phyloP scores from a whole-genome alignment of 106 monocot genomes.

The Vanilla planifolia region DNA sequence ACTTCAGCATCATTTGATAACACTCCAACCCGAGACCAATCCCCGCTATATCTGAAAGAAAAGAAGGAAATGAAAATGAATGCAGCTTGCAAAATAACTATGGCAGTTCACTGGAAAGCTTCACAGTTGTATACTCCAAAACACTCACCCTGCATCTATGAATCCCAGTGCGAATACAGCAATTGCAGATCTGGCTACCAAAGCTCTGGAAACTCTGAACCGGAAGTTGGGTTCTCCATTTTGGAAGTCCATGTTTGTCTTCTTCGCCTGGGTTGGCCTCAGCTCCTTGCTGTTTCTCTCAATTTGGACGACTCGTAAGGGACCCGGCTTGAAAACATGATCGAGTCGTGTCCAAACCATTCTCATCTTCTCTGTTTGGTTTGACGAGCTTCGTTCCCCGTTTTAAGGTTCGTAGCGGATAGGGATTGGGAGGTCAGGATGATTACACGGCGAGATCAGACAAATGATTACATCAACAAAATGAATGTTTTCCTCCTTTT shows the following conservation, averaged over 20 bases:
- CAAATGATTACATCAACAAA: too few species aligned
- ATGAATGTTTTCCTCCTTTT: too few species aligned
- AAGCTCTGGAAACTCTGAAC: background rate
- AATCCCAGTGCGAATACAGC: background rate
- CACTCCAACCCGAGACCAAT: conserved; percentile 70
- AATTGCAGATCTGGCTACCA: background rate
- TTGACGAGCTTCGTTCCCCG: too few species aligned
- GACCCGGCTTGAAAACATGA: too few species aligned
- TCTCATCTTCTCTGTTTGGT: too few species aligned
- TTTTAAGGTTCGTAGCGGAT: too few species aligned
- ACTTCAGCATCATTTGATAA: conserved; percentile 71
- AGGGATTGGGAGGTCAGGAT: too few species aligned
- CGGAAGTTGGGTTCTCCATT: background rate
- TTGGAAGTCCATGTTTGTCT: background rate
- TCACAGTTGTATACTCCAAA: background rate
- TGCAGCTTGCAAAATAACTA: too few species aligned
- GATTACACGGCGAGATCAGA: too few species aligned
- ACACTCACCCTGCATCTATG: background rate
- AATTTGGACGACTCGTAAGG: background rate
- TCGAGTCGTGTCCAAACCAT: too few species aligned
- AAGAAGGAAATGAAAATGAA: too few species aligned
- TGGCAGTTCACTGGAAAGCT: too few species aligned
- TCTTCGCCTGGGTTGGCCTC: background rate
- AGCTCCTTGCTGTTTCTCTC: background rate
- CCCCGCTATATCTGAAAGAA: conserved; percentile 68